Conservation (phyloP, 768 basidiomycete genomes). For the Boletus sp. region DNA sequence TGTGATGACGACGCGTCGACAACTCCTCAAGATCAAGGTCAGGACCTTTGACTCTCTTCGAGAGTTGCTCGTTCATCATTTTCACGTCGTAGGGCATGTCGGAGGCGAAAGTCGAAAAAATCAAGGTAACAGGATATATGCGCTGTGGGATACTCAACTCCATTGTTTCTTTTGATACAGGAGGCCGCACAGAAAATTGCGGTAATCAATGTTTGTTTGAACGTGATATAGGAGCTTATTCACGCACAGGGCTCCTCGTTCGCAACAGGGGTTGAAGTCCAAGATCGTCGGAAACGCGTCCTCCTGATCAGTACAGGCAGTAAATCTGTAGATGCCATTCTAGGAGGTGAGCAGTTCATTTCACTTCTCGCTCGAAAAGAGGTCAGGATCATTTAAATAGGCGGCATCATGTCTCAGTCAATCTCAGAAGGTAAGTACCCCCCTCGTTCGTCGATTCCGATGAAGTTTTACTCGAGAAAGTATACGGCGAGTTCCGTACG, state of each 20-base stretch:
- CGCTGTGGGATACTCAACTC: not conserved
- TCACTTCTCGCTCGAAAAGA: not conserved
- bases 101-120: slow-evolving; percentile 96
- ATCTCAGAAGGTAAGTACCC: slow-evolving; percentile 74
- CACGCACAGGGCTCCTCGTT: slow-evolving; percentile 79
- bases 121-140: slow-evolving; percentile 57
- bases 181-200: slow-evolving; percentile 89
- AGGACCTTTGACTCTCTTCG: not conserved
- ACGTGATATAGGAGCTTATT: not conserved
- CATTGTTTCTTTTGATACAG: slow-evolving; percentile 38
- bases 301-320: slow-evolving; percentile 88
- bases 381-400: slow-evolving; percentile 36
- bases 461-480: slow-evolving; percentile 36
- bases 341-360: slow-evolving; percentile 61
- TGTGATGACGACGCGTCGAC: slow-evolving; percentile 87
- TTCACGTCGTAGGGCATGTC: slow-evolving; percentile 72
- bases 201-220: slow-evolving; percentile 35
- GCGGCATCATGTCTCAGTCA: slow-evolving; percentile 89
- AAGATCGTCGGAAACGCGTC: slow-evolving; percentile 80
- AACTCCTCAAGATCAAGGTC: slow-evolving; percentile 93
- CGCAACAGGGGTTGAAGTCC: slow-evolving; percentile 87
- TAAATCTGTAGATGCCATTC: slow-evolving; percentile 83
- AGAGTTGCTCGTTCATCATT: not conserved
- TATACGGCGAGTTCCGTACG: slow-evolving; percentile 95
- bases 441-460: not conserved